Evolutionary conservation across 2,329 filamentous ascomycete genomes (phyloP).

Genomic region (Chalaropsis ovoidea): DNA sequence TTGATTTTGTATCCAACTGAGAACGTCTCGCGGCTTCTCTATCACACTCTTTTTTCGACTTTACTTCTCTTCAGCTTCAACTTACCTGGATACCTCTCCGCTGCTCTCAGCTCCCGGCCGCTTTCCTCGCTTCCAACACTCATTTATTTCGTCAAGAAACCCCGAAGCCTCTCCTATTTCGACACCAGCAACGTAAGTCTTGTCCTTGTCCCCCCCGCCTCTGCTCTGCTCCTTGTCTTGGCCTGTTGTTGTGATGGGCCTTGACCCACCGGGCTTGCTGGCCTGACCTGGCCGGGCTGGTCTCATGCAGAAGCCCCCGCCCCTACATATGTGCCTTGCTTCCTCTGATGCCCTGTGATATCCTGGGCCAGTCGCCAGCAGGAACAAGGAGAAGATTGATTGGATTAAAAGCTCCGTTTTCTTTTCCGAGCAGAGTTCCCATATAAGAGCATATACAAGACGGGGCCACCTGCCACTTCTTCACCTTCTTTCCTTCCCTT

Average conservation of each 20-base stretch:
- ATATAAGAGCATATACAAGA: neutral
- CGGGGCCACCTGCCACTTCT: neutral
- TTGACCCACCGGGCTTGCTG: neutral
- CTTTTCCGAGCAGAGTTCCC: neutral
- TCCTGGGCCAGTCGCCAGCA: neutral
- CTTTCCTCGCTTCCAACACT: neutral
- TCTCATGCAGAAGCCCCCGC: neutral
- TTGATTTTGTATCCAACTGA: constrained; percentile 24
- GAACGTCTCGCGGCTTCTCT: constrained; percentile 22
- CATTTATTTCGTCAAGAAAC: neutral
- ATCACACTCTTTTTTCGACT: constrained; percentile 23
- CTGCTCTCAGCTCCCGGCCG: neutral
- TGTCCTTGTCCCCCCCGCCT: neutral
- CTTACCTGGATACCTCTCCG: constrained; percentile 1
- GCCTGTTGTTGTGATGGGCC: neutral
- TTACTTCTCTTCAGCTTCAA: neutral
- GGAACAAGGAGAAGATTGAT: neutral
- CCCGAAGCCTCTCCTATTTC: neutral
- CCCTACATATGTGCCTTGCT: neutral
- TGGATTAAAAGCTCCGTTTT: neutral
- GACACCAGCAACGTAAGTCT: constrained; percentile 18
- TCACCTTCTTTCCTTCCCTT: constrained; percentile 3
- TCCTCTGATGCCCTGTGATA: neutral
- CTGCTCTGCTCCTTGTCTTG: neutral
- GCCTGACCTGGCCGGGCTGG: neutral